Evolutionary conservation across 352 stramenopile genomes (phyloP).

Genomic region (Globisporangium uncinulatum): DNA sequence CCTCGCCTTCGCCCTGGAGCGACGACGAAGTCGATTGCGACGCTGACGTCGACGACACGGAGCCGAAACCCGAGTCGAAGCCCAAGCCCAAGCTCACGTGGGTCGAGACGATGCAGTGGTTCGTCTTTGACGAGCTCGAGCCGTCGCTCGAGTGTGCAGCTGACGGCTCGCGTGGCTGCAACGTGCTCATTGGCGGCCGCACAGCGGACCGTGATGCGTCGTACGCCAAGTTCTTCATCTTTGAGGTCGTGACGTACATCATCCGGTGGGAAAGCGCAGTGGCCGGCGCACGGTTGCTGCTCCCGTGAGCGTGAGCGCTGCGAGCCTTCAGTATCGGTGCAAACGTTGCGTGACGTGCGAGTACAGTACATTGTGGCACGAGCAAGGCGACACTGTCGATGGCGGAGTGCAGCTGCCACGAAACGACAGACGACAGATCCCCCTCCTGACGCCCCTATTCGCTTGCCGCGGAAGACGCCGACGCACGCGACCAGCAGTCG

Average conservation of each 20-base stretch:
- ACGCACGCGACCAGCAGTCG: no score
- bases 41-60: background rate
- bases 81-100: slow-evolving; percentile 20
- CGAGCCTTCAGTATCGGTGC: background rate
- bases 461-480: no score
- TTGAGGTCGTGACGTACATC: slow-evolving; percentile 44
- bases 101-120: slow-evolving; percentile 47
- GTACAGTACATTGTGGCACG: background rate
- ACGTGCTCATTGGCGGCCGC: slow-evolving; percentile 22
- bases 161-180: background rate
- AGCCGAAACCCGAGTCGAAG: background rate
- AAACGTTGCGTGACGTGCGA: background rate
- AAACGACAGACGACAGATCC: no score
- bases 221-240: slow-evolving; percentile 40
- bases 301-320: no score
- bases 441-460: no score
- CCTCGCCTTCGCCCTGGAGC: background rate
- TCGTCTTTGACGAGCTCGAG: slow-evolving; percentile 14
- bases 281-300: slow-evolving; percentile 26
- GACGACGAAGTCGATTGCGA: background rate
- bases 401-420: no score
- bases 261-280: slow-evolving; percentile 41
- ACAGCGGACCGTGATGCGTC: slow-evolving; percentile 32
- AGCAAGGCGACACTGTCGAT: no score
- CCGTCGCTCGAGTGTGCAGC: background rate